Evolutionary conservation across 2,329 filamentous ascomycete genomes (phyloP), one percentile per base, ranked within the genome.

Genomic region (Fusarium palustre): DNA sequence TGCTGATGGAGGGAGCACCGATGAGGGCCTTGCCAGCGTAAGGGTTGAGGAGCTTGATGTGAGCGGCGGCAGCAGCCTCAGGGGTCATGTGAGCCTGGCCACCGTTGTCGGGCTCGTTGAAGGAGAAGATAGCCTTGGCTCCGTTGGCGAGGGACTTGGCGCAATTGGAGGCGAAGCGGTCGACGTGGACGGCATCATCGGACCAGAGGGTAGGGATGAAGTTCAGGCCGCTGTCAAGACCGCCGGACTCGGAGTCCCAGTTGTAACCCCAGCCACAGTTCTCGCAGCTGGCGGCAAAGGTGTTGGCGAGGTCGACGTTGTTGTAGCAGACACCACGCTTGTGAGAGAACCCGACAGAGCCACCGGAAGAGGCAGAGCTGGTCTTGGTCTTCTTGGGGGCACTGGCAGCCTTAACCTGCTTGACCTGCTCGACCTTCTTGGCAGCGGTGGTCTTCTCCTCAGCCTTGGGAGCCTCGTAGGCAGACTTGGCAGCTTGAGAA

Each of bases 311-410:
- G 30, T 70, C 72, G 57, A 83, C 83, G 33, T 87, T 81, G 79
- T 92, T 92, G 86, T 90, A 93, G 52, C 87, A 87, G 50, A 92
- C 79, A 79, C 91, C 91, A 76, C 90, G 89, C 87, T 91, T 91
- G 58, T 46, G 25, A 73, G 74, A 69, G 60, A 78, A 72, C 30
- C 67, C 66, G 46, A 53, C 22, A 18, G 71, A 73, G 33, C 65
- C 61, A 33, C 49, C 55, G n/a, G 63, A 63, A 33, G 53, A 48
- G 33, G 53, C 50, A 5, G 52, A 55, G 56, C 41, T 48, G 15
- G 66, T 9, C 31, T 55, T 59, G 25, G 30, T 48, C 57, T 59
- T 43, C 56, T 48, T 62, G 20, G 68, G 50, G 20, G 38, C 31
- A 20, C 33, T 38, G 18, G 47, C 47, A n/a, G 47, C 47, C 47